A percentile compares a stretch with the other conserved stretches of the same genome.
phyloP scores from a whole-genome alignment of 164 flowering plant species.

The Echeveria elegans region DNA sequence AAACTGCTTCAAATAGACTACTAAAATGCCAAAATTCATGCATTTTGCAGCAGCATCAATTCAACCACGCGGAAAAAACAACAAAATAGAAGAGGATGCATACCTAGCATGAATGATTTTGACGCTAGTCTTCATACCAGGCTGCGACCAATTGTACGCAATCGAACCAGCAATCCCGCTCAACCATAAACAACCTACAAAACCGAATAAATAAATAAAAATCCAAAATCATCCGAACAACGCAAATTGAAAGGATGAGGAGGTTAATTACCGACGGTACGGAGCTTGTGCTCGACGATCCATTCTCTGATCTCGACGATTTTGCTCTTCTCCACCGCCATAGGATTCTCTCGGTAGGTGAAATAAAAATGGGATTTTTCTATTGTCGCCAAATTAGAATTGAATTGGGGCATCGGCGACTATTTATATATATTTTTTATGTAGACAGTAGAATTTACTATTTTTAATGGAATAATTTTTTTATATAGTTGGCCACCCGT shows the following conservation, averaged over 20 bases:
- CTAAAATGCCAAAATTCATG: too few species aligned
- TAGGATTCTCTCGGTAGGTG: background rate
- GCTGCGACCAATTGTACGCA: constrained; percentile 1
- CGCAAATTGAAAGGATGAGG: background rate
- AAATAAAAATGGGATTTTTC: background rate
- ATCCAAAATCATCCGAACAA: background rate
- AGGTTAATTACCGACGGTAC: constrained; percentile 4
- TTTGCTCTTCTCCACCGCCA: constrained; percentile 4
- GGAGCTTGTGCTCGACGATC: constrained; percentile 12
- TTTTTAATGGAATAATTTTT: too few species aligned
- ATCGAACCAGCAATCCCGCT: background rate
- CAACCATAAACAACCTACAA: background rate
- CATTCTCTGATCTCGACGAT: constrained; percentile 6
- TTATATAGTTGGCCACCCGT: too few species aligned
- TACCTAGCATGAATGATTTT: constrained; percentile 1
- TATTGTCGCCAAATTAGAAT: background rate
- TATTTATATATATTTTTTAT: too few species aligned
- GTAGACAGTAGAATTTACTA: too few species aligned
- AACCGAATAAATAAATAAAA: background rate
- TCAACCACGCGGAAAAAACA: background rate
- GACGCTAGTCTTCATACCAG: constrained; percentile 1
- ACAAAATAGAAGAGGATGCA: background rate
- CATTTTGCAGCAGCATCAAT: background rate
- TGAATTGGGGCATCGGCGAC: background rate
- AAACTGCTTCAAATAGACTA: too few species aligned